Percentiles rank a stretch among this genome's conserved stretches.
Evolutionary conservation across 1,284 basidiomycete genomes (phyloP).

Genomic region (Trametes hirsuta): DNA sequence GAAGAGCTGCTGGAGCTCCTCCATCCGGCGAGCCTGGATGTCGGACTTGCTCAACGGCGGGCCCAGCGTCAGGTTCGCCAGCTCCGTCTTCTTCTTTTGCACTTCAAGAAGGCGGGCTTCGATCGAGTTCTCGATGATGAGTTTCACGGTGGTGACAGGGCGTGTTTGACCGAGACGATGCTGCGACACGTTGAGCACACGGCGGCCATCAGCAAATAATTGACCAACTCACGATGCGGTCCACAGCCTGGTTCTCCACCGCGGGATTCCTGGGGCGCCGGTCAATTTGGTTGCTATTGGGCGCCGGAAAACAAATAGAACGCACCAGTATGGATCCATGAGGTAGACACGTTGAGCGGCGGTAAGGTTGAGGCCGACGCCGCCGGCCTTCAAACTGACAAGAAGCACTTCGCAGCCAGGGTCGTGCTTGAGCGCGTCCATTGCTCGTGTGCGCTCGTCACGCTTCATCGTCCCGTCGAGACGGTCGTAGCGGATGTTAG

Average conservation of each 20-base stretch:
- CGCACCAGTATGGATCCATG: slow-evolving; percentile 93
- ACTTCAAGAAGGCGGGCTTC: slow-evolving; percentile 89
- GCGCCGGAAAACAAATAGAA: background rate
- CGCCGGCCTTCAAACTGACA: slow-evolving; percentile 95
- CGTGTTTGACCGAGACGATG: slow-evolving; percentile 93
- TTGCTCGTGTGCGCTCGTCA: slow-evolving; percentile 87
- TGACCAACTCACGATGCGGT: slow-evolving; percentile 73
- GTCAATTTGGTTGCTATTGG: background rate
- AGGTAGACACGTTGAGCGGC: slow-evolving; percentile 92
- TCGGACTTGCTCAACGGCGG: slow-evolving; percentile 84
- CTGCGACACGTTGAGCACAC: slow-evolving; percentile 40
- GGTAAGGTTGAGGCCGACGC: slow-evolving; percentile 94
- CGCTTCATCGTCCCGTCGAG: slow-evolving; percentile 97
- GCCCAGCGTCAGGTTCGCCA: slow-evolving; percentile 90
- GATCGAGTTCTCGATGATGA: slow-evolving; percentile 93
- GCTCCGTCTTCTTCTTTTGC: slow-evolving; percentile 91
- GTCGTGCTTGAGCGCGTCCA: slow-evolving; percentile 88
- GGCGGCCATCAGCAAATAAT: slow-evolving; percentile 1
- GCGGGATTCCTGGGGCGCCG: slow-evolving; percentile 81
- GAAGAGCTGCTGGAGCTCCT: slow-evolving; percentile 78
- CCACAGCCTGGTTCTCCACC: slow-evolving; percentile 94
- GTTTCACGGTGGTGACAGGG: slow-evolving; percentile 88
- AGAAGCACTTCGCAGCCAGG: slow-evolving; percentile 89
- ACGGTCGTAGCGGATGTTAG: slow-evolving; percentile 84
- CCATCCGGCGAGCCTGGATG: slow-evolving; percentile 80